Conservation (phyloP, 1,284 basidiomycete genomes). For the Bjerkandera adusta region DNA sequence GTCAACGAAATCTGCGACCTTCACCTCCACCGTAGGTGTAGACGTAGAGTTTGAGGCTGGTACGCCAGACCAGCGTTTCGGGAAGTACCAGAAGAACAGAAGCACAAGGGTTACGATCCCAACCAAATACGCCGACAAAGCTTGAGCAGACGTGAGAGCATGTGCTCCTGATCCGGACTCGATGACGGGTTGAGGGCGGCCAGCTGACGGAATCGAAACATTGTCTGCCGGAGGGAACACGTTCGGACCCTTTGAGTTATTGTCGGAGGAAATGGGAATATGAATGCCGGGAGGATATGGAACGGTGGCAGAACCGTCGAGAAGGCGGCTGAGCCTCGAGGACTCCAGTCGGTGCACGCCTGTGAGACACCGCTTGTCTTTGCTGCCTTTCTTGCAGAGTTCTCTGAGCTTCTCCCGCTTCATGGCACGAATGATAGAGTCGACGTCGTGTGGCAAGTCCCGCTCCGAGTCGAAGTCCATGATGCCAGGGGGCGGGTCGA, state of each 20-base stretch:
- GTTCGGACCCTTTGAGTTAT: too few species aligned
- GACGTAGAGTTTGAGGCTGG: not conserved
- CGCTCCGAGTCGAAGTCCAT: slow-evolving; percentile 16
- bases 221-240: not conserved
- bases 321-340: slow-evolving; percentile 31
- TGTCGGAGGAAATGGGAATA: slow-evolving; percentile 4
- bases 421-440: slow-evolving; percentile 40
- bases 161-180: too few species aligned
- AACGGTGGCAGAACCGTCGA: slow-evolving; percentile 33
- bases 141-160: slow-evolving; percentile 6
- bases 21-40: too few species aligned
- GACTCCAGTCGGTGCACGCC: slow-evolving; percentile 54
- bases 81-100: slow-evolving; percentile 4
- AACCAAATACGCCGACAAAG: slow-evolving; percentile 10
- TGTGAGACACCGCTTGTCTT: slow-evolving; percentile 55
- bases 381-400: slow-evolving; percentile 35
- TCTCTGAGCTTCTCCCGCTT: slow-evolving; percentile 34
- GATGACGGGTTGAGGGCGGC: too few species aligned
- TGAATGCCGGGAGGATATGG: slow-evolving; percentile 16
- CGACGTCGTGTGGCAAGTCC: slow-evolving; percentile 41
- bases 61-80: not conserved
- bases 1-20: not conserved
- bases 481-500: slow-evolving; percentile 36
- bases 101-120: not conserved
- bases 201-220: too few species aligned